Evolutionary conservation across 2,329 filamentous ascomycete genomes (phyloP), one percentile per base, ranked within the genome.

Genomic region (Penicillium olsonii): DNA sequence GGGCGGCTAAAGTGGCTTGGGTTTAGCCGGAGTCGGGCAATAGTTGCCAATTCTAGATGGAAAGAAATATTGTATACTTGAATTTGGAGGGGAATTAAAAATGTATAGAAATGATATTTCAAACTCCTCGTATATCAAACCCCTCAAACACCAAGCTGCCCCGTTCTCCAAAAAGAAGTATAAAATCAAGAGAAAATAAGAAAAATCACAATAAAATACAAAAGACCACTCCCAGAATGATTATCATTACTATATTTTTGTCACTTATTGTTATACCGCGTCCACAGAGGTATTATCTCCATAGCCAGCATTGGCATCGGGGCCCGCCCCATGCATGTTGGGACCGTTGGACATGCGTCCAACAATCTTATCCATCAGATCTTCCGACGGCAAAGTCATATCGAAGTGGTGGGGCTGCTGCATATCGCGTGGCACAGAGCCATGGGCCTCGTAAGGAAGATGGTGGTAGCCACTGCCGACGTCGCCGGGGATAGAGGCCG

Each of bases 291-390:
- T 59, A 42, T 56, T 63, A 40, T 70, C 67, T 6, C 59, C 42
- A 53, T 71, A 71, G 26, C 60, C 51, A 9, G 59, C 43, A 42
- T 52, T 63, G 11, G 60, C 55, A 63, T 68, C 68, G 43, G 63
- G 62, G 48, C 64, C 64, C 15, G 65, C 56, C 57, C 65, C 67
- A 50, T 71, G 65, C 58, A 72, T 64, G 42, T 60, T 57, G 29
- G 62, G 56, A 48, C 64, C 67, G 24, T 58, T 59, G 29, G 68
- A 55, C 45, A 71, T 65, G 15, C 65, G 62, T 20, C 68, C 65
- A 27, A 71, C 68, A 24, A 71, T 49, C 53, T 70, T 71, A 40
- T 69, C 67, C 53, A 70, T 68, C 51, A 71, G 54, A 43, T 71
- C 68, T 34, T 71, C 69, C 0, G 67, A 59, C 9, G 66, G 59